A percentile compares a stretch with the other conserved stretches of the same genome.
Evolutionary conservation across 192 early-diverging fungal species (phyloP).

Genomic region (Oehlia diaphana): DNA sequence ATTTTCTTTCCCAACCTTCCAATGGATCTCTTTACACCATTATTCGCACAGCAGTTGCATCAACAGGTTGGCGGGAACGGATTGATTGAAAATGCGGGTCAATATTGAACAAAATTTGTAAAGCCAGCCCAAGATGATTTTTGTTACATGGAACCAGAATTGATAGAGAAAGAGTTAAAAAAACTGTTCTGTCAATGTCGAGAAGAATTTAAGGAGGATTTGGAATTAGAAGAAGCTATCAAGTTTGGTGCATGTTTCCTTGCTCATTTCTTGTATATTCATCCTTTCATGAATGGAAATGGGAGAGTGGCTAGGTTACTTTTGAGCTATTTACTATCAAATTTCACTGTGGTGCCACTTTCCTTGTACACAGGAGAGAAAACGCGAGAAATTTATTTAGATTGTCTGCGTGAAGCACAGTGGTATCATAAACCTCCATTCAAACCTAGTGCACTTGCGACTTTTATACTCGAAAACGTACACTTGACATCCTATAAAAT

Average conservation of each 20-base stretch:
- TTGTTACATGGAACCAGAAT: constrained; percentile 7
- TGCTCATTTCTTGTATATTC: constrained; percentile 22
- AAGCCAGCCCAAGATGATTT: constrained; percentile 17
- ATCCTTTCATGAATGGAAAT: constrained; percentile 26
- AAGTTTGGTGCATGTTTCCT: constrained; percentile 25
- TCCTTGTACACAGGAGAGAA: constrained; percentile 22
- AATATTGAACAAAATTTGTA: constrained; percentile 21
- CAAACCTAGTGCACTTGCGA: constrained; percentile 16
- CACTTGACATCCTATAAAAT: constrained; percentile 17
- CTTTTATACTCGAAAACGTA: constrained; percentile 25
- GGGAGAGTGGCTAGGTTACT: constrained; percentile 24
- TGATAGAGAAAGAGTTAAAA: constrained; percentile 2
- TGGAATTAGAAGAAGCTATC: constrained; percentile 22
- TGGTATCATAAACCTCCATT: not conserved
- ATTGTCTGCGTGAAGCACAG: constrained; percentile 24
- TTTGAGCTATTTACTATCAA: constrained; percentile 24
- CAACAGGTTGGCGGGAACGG: not conserved
- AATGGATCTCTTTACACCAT: too few species aligned
- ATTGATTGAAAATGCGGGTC: constrained; percentile 16
- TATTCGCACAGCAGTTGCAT: too few species aligned
- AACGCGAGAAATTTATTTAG: constrained; percentile 25
- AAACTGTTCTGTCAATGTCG: constrained; percentile 22
- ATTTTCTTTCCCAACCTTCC: too few species aligned
- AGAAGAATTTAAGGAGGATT: constrained; percentile 17
- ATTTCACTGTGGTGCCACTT: constrained; percentile 21